Base-by-base conservation (phyloP, 306 rosid genomes). In the Casuarina cunninghamiana region DNA sequence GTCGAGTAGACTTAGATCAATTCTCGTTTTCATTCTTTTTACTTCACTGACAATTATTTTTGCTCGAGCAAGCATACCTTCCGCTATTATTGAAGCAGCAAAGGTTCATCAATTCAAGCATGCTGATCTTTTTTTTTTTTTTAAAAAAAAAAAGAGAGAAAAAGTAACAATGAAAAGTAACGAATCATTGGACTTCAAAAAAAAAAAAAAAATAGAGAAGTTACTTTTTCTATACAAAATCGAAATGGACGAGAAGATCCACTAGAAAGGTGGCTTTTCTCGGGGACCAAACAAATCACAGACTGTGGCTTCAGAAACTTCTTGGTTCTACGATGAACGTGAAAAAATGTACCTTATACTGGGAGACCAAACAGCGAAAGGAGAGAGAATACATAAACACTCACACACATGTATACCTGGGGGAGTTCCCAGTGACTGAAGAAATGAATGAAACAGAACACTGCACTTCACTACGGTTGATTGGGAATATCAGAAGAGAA, bases 401-500 rank as follows among this genome's bases (percentile, higher is more conserved):
- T 41, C 21, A 73, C n/a, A 39, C 0, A 38, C 37, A 51, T 13
- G 0, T 26, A 19, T 53, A 76, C 62, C 71, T 69, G 67, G 60
- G 77, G 61, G 75, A 38, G n/a, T 4, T 32, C 37, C 41, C 1
- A 35, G 46, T 12, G 46, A 39, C 45, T 21, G 41, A 43, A n/a
- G 43, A 16, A 65, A 65, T 38, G 10, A 37, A 13, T 5, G 45
- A 62, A 19, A 3, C 43, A 62, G 45, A 37, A 38, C 6, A 32
- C 43, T 11, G 42, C 9, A 13, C 10, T 10, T 4, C 19, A n/a
- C 7, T 44, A 37, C 4, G 16, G 26, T 8, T 42, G 77, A 21
- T 3, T 58, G 67, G 67, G 75, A 77, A 41, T 66, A 51, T 39
- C 66, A 62, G 70, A 71, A 71, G 70, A 83, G 62, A 46, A 61